These are phyloP conservation scores for Aspergillus bombycis DNA, from an alignment of 2,329 filamentous ascomycete genomes.

Conservation along the genomic window DNA sequence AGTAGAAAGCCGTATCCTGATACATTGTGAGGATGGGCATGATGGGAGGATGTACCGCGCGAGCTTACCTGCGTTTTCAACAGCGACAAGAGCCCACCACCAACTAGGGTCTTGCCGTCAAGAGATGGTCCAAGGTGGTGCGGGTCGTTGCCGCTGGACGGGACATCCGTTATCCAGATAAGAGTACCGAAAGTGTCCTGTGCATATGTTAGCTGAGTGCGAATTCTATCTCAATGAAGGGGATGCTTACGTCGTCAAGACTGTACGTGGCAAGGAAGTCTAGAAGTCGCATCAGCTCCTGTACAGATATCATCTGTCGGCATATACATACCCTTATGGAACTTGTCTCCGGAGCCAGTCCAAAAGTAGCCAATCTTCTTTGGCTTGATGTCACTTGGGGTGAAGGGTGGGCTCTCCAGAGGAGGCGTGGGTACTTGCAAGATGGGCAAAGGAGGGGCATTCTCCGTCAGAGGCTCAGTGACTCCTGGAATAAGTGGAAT, in stretches of 20 bases:
- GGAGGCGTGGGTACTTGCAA: conserved; percentile 58
- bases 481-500: conserved; percentile 64
- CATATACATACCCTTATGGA: conserved; percentile 50
- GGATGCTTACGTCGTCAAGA: not conserved
- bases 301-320: not conserved
- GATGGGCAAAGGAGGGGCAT: conserved; percentile 59
- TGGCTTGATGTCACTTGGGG: conserved; percentile 59
- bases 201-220: not conserved
- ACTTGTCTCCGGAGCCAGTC: conserved; percentile 63
- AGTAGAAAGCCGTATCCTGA: conserved; percentile 65
- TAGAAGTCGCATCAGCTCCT: not conserved
- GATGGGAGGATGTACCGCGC: not conserved
- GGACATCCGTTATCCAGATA: conserved; percentile 61
- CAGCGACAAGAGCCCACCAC: conserved; percentile 52
- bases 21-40: not conserved
- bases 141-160: conserved; percentile 62
- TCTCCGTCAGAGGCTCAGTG: conserved; percentile 57
- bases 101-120: conserved; percentile 61
- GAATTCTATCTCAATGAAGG: not conserved
- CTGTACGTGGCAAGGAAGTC: not conserved
- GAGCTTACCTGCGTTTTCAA: not conserved
- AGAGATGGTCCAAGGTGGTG: conserved; percentile 60
- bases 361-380: conserved; percentile 70
- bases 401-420: conserved; percentile 51
- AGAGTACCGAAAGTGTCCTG: conserved; percentile 64